Evolutionary conservation across 192 early-diverging fungal species (phyloP).

Genomic region (Coemansia guatemalensis): DNA sequence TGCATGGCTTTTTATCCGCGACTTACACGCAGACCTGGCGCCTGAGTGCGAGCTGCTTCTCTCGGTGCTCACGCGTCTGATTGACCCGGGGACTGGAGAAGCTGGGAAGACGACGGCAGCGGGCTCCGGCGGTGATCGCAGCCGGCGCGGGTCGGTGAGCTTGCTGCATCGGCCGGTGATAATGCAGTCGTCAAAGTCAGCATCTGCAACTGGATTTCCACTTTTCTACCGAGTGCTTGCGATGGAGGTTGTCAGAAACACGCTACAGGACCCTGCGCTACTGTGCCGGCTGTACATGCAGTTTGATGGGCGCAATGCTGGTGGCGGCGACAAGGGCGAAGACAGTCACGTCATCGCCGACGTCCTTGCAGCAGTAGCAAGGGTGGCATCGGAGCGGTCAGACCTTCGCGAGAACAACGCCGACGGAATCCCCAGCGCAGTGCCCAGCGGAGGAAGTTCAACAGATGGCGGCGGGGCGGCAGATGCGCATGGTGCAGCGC

Average conservation of each 20-base stretch:
- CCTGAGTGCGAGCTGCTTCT: slow-evolving; percentile 96
- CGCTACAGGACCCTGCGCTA: slow-evolving; percentile 62
- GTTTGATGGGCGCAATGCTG: slow-evolving; percentile 67
- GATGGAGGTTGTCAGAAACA: slow-evolving; percentile 50
- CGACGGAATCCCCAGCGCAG: slow-evolving; percentile 23
- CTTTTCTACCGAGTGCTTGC: slow-evolving; percentile 49
- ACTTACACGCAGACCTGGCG: slow-evolving; percentile 30
- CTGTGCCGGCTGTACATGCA: slow-evolving; percentile 67
- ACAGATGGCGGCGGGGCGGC: not conserved
- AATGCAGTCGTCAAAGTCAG: slow-evolving; percentile 6
- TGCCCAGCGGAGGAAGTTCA: not conserved
- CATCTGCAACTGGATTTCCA: slow-evolving; percentile 7
- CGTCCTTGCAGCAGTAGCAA: slow-evolving; percentile 72
- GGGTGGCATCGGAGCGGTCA: slow-evolving; percentile 75
- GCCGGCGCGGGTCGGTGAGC: slow-evolving; percentile 15
- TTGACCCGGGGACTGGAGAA: slow-evolving; percentile 66
- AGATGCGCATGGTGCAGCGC: slow-evolving; percentile 6
- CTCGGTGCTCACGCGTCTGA: slow-evolving; percentile 78
- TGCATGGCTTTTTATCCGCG: slow-evolving; percentile 75
- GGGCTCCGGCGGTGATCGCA: not conserved
- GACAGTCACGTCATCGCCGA: slow-evolving; percentile 79
- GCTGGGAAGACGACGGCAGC: not conserved
- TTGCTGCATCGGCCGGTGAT: slow-evolving; percentile 2
- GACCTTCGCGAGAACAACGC: slow-evolving; percentile 22
- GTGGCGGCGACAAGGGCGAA: slow-evolving; percentile 17